These are phyloP conservation scores for Hanseniaspora hatyaiensis DNA, from an alignment of 805 yeast species.

Conservation along the genomic window DNA sequence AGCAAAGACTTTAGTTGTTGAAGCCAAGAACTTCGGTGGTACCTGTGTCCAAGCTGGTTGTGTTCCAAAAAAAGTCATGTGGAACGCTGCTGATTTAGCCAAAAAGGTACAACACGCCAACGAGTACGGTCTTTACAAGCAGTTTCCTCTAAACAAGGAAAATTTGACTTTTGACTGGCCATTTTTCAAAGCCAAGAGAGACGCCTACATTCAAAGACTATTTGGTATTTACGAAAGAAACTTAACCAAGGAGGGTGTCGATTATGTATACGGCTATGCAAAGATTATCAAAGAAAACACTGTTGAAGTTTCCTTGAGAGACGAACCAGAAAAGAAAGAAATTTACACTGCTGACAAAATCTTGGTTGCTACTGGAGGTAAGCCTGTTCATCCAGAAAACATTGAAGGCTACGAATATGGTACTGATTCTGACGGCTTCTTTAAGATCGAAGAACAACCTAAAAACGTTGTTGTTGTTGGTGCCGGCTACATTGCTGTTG, in stretches of 20 bases:
- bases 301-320: constrained; percentile 65
- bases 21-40: constrained; percentile 79
- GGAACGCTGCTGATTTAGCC: constrained; percentile 93
- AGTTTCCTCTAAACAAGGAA: constrained; percentile 38
- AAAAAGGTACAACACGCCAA: constrained; percentile 58
- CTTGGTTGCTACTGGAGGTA: constrained; percentile 89
- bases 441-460: constrained; percentile 70
- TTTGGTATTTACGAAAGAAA: constrained; percentile 91
- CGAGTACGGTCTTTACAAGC: constrained; percentile 69
- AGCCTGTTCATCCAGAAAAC: constrained; percentile 51
- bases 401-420: constrained; percentile 79
- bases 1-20: constrained; percentile 73
- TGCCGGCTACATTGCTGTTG: constrained; percentile 95
- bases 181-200: constrained; percentile 72
- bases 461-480: constrained; percentile 90
- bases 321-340: constrained; percentile 40
- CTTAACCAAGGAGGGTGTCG: constrained; percentile 78
- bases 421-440: constrained; percentile 82
- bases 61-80: constrained; percentile 97
- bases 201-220: constrained; percentile 75
- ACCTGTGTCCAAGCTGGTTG: constrained; percentile 99
- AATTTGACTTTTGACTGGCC: constrained; percentile 70
- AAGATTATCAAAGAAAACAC: constrained; percentile 55
- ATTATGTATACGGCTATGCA: constrained; percentile 77
- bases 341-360: constrained; percentile 66